Conservation (phyloP, 495 filamentous ascomycete genomes). For the Aspergillus cavernicola region DNA sequence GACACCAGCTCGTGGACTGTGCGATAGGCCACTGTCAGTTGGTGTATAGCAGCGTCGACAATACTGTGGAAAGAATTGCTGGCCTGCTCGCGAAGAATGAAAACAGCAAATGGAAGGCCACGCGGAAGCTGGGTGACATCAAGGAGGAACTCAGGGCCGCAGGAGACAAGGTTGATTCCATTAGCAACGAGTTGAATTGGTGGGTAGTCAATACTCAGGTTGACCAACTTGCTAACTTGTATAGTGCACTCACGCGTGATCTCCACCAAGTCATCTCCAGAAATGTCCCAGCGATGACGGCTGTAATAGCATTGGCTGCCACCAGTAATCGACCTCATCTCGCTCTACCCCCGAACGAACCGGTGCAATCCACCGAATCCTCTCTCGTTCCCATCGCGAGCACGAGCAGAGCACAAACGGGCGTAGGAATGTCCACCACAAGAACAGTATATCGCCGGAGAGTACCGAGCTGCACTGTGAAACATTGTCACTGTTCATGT, state of each 20-base stretch:
- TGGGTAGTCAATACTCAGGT: too few relatives aligned
- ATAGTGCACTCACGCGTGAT: neutral
- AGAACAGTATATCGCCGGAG: neutral
- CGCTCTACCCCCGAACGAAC: too few relatives aligned
- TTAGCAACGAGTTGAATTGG: too few relatives aligned
- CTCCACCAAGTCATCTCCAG: neutral
- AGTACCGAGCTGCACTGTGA: neutral
- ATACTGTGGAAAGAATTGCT: neutral
- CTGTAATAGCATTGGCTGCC: too few relatives aligned
- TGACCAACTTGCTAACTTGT: neutral
- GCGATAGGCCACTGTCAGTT: neutral
- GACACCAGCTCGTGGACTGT: neutral
- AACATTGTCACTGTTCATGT: conserved; percentile 1
- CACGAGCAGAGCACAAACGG: neutral
- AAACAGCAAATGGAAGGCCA: neutral
- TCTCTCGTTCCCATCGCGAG: neutral
- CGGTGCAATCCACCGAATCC: too few relatives aligned
- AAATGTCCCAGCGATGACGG: too few relatives aligned
- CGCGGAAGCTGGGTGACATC: neutral
- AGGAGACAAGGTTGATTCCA: too few relatives aligned
- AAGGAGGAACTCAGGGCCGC: too few relatives aligned
- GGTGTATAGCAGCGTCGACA: conserved; percentile 1
- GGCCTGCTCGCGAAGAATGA: neutral
- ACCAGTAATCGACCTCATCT: too few relatives aligned
- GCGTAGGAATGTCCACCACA: too few relatives aligned